phyloP scores from a whole-genome alignment of 805 yeast genomes.

The Starmerella scarabaei region DNA sequence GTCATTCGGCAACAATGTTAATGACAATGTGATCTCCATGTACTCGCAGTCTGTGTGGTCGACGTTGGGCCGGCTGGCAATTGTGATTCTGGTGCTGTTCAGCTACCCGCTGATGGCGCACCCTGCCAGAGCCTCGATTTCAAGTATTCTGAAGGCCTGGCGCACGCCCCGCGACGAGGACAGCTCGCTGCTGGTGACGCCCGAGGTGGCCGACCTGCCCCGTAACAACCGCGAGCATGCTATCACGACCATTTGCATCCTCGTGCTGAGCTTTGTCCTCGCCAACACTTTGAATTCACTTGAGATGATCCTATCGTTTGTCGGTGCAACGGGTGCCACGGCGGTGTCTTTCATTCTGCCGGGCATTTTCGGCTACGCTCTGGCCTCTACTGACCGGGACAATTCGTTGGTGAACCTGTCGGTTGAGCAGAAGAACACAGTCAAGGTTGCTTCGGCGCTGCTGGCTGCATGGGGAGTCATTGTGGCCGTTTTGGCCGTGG shows the following conservation, averaged over 20 bases:
- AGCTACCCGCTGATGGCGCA: constrained; percentile 87
- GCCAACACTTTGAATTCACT: constrained; percentile 61
- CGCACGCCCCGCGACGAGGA: constrained; percentile 3
- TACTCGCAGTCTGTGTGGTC: constrained; percentile 55
- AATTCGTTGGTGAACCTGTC: constrained; percentile 15
- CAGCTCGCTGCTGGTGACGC: constrained; percentile 4
- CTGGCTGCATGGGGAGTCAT: constrained; percentile 55
- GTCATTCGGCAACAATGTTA: constrained; percentile 70
- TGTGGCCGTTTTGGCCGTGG: constrained; percentile 57
- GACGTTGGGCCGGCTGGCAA: constrained; percentile 67
- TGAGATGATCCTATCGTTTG: constrained; percentile 71
- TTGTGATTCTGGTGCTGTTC: constrained; percentile 63
- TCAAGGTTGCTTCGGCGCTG: constrained; percentile 36
- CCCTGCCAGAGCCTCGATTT: constrained; percentile 73
- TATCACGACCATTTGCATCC: constrained; percentile 32
- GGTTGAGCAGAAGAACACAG: constrained; percentile 2
- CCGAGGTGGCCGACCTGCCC: neutral
- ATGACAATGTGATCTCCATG: constrained; percentile 68
- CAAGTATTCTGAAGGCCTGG: constrained; percentile 47
- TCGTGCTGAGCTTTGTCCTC: constrained; percentile 44
- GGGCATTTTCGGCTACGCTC: constrained; percentile 68
- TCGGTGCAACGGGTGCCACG: constrained; percentile 89
- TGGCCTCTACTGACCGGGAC: constrained; percentile 35
- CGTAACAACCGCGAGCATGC: constrained; percentile 5
- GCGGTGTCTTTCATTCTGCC: constrained; percentile 84